Evolutionary conservation across 1,284 basidiomycete genomes (phyloP), one percentile per base, ranked within the genome.

Genomic region (Wallemia ichthyophaga): DNA sequence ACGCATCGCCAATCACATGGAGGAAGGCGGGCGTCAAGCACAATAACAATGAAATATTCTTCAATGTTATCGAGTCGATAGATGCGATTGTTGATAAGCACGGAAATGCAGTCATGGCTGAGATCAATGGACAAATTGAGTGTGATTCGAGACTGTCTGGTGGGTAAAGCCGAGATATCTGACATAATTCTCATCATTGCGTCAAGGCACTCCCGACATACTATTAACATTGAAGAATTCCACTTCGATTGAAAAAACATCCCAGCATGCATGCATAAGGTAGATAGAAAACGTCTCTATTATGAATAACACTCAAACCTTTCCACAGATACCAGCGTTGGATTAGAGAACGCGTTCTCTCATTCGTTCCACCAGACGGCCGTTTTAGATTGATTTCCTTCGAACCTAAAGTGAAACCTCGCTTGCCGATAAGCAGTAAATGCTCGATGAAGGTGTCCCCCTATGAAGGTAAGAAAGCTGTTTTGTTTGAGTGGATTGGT

Each of bases 321-420:
- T 17, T 59, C n/a, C 7, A 48, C 23, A 87, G 86, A 31, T 73
- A 88, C 58, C 78, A 79, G 64, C 79, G 81, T 59, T 94, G 86
- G 83, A 73, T 77, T 56, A 78, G 81, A 58, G 82, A 86, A 66
- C 80, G 79, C 63, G 72, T 77, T 0, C 73, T 96, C 59, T 91
- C 86, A 1, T 96, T 96, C 67, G 80, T 96, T 54, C 91, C 91
- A 1, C 91, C 91, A 1, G 91, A 96, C 66, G 91, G 91, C 11
- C 78, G 78, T 62, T 96, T 95, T 70, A 78, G 78, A 37, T 73
- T 95, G 26, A 78, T 84, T 68, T 48, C 37, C 9, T 48, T 17
- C n/a, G n/a, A 13, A 21, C 37, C 37, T 17, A 21, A 48, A 21
- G n/a, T 21, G n/a, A 48, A 48, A 48, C 9, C 37, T 5, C 37